Base-by-base conservation (phyloP, 106 monocot genomes). In the Dioscorea zingiberensis region DNA sequence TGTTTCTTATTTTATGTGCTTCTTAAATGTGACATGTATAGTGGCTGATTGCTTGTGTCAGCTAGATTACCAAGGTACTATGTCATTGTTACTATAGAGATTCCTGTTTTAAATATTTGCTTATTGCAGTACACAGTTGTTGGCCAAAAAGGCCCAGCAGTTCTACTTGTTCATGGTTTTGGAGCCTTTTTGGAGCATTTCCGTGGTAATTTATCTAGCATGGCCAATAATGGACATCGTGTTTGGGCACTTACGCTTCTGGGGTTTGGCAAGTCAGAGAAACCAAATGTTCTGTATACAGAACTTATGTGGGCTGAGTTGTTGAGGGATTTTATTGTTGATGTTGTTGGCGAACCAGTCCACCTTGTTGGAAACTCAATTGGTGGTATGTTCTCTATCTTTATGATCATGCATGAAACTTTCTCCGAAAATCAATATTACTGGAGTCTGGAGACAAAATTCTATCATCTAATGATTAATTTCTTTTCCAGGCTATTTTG, bases 351-450 rank as follows among this genome's bases (percentile, higher is more conserved):
- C 54, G 92, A 97, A 66, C 88, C 97, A 30, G 81, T 73, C 54
- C 97, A 92, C 82, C 71, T 97, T 44, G 88, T 92, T 74, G 97
- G 97, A 29, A 97, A 97, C 75, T 97, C 97, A 28, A 80, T 97
- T 58, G 97, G 97, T 27, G 97, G 97, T 97, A 81, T 27, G 45
- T 13, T 29, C 38, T 55, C 18, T 18, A 30, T 70, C 14, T 58
- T 27, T 29, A 30, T 18, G 6, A 18, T 44, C 0, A 23, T 55
- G 51, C 16, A 25, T 29, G 27, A 29, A 10, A 68, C 44, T 44
- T 6, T 38, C 38, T 38, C 7, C 30, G 9, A 38, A 38, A 38
- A 6, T 38, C 38, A 1, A 2, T 38, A 38, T 38, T 38, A 6
- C 38, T 38, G 38, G 30, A 7, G 30, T 30, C 30, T 30, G 30